A percentile compares a stretch with the other conserved stretches of the same genome.
Evolutionary conservation across 257 asterid genomes (phyloP).

Genomic region (Buddleja alternifolia): DNA sequence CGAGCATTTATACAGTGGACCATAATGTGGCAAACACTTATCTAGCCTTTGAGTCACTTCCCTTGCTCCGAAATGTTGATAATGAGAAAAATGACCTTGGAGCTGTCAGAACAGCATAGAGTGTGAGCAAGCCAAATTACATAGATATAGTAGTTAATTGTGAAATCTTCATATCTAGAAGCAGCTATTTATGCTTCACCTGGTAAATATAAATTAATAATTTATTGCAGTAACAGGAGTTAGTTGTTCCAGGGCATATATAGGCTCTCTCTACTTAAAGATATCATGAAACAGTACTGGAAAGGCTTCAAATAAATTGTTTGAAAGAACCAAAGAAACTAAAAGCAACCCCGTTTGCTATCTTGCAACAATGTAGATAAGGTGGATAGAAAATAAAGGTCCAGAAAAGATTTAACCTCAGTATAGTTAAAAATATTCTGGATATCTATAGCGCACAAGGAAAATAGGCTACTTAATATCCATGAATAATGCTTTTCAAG

Average conservation of each 20-base stretch:
- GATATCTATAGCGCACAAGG: not conserved
- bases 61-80: slow-evolving; percentile 91
- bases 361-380: not conserved
- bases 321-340: not conserved
- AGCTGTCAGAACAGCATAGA: slow-evolving; percentile 52
- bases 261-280: not conserved
- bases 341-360: not conserved
- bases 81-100: slow-evolving; percentile 91
- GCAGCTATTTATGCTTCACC: not conserved
- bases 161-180: not conserved
- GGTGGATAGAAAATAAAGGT: not conserved
- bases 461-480: not conserved
- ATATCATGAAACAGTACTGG: not conserved
- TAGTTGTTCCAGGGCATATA: not conserved
- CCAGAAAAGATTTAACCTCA: not conserved
- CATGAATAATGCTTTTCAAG: not conserved
- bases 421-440: not conserved
- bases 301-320: not conserved
- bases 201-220: not conserved
- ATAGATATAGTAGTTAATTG: not conserved
- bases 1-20: slow-evolving; percentile 27
- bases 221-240: not conserved
- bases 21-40: slow-evolving; percentile 31
- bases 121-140: slow-evolving; percentile 25
- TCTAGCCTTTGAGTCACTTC: slow-evolving; percentile 84